Evolutionary conservation across 2,329 filamentous ascomycete genomes (phyloP).

Genomic region (Plenodomus biglobosus): DNA sequence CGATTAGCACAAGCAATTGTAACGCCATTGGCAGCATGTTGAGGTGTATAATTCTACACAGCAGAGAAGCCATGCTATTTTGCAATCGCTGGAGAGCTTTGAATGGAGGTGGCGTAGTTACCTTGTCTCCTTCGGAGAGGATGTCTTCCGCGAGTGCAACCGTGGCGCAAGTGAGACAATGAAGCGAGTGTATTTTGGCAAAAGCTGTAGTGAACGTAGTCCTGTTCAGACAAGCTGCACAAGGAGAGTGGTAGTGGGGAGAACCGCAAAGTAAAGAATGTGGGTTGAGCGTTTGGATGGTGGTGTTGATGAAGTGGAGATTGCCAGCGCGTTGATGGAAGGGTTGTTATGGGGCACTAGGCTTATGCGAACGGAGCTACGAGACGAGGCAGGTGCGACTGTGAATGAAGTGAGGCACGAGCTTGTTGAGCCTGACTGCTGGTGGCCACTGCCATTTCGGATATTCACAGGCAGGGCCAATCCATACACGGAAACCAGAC

Average conservation of each 20-base stretch:
- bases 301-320: constrained; percentile 14
- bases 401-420: not conserved
- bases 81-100: not conserved
- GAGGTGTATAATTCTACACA: not conserved
- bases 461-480: not conserved
- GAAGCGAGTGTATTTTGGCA: constrained; percentile 19
- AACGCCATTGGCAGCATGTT: not conserved
- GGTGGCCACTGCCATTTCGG: not conserved
- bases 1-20: not conserved
- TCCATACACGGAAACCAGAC: not conserved
- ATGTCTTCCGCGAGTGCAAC: constrained; percentile 12
- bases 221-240: constrained; percentile 24
- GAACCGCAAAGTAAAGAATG: constrained; percentile 25
- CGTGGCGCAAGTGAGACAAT: constrained; percentile 20
- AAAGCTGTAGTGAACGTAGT: constrained; percentile 30
- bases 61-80: not conserved
- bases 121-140: constrained; percentile 5
- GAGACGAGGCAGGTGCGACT: constrained; percentile 10
- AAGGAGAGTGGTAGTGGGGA: constrained; percentile 15
- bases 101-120: constrained; percentile 12
- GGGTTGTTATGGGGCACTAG: constrained; percentile 10
- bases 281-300: constrained; percentile 8
- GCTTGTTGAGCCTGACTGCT: not conserved
- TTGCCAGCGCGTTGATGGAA: constrained; percentile 8
- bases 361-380: constrained; percentile 11